A percentile compares a stretch with the other conserved stretches of the same genome.
phyloP scores from a whole-genome alignment of 2,329 filamentous ascomycete genomes.

The Chrysoporthe deuterocubensis region DNA sequence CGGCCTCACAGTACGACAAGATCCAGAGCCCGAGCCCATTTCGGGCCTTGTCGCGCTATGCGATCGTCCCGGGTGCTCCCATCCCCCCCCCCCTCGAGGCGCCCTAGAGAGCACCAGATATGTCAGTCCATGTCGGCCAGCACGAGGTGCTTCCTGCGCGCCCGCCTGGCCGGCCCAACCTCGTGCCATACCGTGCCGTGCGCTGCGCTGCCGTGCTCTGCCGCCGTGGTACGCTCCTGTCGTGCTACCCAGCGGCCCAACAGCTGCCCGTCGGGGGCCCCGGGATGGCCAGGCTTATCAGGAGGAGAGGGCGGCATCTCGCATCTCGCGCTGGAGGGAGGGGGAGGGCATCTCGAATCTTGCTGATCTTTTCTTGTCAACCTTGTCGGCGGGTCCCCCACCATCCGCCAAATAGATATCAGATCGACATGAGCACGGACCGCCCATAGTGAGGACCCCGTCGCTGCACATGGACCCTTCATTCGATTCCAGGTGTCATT shows the following conservation, averaged over 20 bases:
- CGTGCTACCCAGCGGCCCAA: background rate
- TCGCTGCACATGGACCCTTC: conserved; percentile 14
- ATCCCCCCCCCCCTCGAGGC: background rate
- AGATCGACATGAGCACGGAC: conserved; percentile 14
- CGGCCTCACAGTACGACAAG: background rate
- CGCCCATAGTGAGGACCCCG: conserved; percentile 4
- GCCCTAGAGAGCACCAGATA: background rate
- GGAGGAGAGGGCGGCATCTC: no score
- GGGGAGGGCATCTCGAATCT: background rate
- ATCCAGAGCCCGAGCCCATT: background rate
- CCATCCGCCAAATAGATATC: background rate
- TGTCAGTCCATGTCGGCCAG: background rate
- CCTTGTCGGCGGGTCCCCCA: conserved; percentile 4
- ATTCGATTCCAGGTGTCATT: background rate
- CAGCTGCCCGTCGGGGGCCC: background rate
- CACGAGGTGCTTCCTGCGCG: background rate
- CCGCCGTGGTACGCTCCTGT: background rate
- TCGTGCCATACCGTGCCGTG: background rate
- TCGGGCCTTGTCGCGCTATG: conserved; percentile 7
- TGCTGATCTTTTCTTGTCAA: conserved; percentile 4
- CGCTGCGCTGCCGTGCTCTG: background rate
- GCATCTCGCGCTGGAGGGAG: no score
- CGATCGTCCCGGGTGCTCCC: background rate
- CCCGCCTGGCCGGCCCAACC: background rate
- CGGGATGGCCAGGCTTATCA: background rate